These are phyloP conservation scores for Incumbomyces lentus DNA, from an alignment of 2,329 filamentous ascomycete species.

Conservation along the genomic window DNA sequence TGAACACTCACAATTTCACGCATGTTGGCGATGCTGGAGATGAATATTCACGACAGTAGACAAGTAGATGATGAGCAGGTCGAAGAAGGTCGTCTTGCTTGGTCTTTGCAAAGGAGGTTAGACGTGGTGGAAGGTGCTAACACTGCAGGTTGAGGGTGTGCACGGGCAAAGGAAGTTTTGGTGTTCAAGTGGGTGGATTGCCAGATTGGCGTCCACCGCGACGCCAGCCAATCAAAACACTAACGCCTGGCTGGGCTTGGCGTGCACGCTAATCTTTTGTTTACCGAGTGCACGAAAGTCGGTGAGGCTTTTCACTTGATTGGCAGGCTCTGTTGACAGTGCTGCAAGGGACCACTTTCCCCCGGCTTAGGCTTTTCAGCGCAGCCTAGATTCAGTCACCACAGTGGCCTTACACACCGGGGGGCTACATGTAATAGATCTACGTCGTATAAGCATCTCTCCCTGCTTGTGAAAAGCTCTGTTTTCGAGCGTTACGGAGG, in stretches of 20 bases:
- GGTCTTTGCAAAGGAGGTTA: constrained; percentile 4
- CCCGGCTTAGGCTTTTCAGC: neutral
- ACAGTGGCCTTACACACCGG: neutral
- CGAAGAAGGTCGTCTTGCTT: neutral
- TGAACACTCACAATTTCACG: constrained; percentile 60
- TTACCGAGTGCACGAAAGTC: neutral
- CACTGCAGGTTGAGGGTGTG: constrained; percentile 1
- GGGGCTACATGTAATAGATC: too few species aligned
- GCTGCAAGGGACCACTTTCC: neutral
- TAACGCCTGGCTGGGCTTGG: neutral
- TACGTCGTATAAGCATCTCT: too few species aligned
- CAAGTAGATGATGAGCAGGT: constrained; percentile 4
- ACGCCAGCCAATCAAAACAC: constrained; percentile 1
- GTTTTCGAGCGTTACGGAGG: too few species aligned
- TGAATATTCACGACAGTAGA: neutral
- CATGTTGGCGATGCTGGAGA: constrained; percentile 43
- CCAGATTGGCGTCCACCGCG: neutral
- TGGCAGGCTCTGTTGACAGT: neutral
- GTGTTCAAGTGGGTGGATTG: neutral
- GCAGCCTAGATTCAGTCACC: neutral
- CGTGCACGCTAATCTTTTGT: neutral
- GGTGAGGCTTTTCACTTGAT: constrained; percentile 2
- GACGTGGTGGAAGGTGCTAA: constrained; percentile 6
- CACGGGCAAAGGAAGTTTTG: neutral
- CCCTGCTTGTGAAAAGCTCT: too few species aligned